phyloP scores from a whole-genome alignment of 2,329 filamentous ascomycete species.

The Beauveria bassiana region DNA sequence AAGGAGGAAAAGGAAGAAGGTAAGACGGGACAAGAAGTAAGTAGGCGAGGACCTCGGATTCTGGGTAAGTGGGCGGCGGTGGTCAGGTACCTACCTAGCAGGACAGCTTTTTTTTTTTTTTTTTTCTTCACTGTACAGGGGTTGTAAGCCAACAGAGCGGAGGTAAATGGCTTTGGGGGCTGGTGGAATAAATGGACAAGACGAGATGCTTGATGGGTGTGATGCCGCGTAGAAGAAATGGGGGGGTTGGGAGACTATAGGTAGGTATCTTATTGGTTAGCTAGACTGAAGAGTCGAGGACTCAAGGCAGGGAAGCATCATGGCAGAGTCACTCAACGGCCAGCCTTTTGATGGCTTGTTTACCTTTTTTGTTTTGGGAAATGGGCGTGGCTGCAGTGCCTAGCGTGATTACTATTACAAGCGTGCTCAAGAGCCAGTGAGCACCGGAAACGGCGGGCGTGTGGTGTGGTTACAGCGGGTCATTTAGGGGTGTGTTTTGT shows the following conservation, averaged over 20 bases:
- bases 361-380: slow-evolving; percentile 11
- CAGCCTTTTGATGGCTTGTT: not conserved
- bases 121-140: not conserved
- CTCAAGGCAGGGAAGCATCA: no score
- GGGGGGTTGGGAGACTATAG: no score
- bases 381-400: slow-evolving; percentile 1
- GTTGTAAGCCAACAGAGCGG: no score
- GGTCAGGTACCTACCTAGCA: not conserved
- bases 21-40: not conserved
- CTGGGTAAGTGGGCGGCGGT: slow-evolving; percentile 5
- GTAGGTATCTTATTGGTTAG: no score
- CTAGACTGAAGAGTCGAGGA: not conserved
- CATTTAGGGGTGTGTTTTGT: not conserved
- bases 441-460: not conserved
- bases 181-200: no score
- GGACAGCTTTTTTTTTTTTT: not conserved
- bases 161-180: no score
- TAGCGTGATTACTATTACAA: no score
- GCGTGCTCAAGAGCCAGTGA: not conserved
- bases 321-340: no score
- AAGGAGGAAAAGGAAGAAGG: slow-evolving; percentile 1
- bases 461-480: not conserved
- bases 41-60: not conserved
- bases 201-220: no score
- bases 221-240: no score